These are phyloP conservation scores for Gentiana macrophylla DNA, from an alignment of 257 asterid species.

Conservation along the genomic window DNA sequence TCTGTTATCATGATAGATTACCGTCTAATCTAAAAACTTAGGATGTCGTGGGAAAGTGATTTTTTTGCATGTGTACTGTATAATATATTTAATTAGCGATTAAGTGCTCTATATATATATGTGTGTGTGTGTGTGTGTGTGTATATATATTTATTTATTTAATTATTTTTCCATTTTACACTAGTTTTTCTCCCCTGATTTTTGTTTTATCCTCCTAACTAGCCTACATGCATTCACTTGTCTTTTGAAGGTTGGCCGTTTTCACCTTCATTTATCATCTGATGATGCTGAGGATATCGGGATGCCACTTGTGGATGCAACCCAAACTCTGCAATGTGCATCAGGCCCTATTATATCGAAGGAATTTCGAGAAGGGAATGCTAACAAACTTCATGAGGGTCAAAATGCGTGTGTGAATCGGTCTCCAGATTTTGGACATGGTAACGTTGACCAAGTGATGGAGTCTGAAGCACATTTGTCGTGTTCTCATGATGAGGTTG, in stretches of 20 bases:
- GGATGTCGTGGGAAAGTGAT: too few relatives aligned
- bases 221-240: slow-evolving; percentile 2
- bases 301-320: slow-evolving; percentile 18
- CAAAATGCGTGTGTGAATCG: slow-evolving; percentile 14
- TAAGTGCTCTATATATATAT: too few relatives aligned
- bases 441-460: slow-evolving; percentile 18
- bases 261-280: slow-evolving; percentile 51
- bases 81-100: too few relatives aligned
- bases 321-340: slow-evolving; percentile 17
- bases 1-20: too few relatives aligned
- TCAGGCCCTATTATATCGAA: slow-evolving; percentile 4
- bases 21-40: too few relatives aligned
- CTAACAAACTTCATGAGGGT: slow-evolving; percentile 13
- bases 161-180: too few relatives aligned
- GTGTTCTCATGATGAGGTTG: slow-evolving; percentile 20
- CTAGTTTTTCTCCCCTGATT: too few relatives aligned
- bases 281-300: slow-evolving; percentile 25
- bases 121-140: too few relatives aligned
- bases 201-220: too few relatives aligned
- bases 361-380: slow-evolving; percentile 20
- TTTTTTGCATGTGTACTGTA: too few relatives aligned
- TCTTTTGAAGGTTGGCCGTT: slow-evolving; percentile 39
- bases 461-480: slow-evolving; percentile 21
- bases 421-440: slow-evolving; percentile 16
- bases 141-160: too few relatives aligned